These are phyloP conservation scores for Ophiocordyceps unilateralis DNA, from an alignment of 2,329 filamentous ascomycete species.

Conservation along the genomic window DNA sequence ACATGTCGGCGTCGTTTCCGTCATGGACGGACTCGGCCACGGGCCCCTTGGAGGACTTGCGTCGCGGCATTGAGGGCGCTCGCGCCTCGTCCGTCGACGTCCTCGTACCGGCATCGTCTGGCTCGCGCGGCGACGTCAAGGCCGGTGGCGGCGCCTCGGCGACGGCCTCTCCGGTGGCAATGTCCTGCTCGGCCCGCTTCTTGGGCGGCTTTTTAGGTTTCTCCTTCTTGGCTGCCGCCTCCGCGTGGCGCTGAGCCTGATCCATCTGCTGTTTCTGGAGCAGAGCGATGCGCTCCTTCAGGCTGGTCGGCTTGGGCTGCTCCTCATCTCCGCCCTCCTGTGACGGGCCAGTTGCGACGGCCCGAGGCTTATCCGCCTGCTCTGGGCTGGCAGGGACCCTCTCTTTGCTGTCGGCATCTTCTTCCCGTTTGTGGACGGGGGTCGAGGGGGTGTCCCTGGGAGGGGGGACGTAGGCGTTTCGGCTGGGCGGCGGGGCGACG, in stretches of 20 bases:
- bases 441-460: constrained; percentile 50
- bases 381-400: constrained; percentile 48
- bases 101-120: constrained; percentile 28
- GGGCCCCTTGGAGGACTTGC: constrained; percentile 32
- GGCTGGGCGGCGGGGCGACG: constrained; percentile 83
- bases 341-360: constrained; percentile 24
- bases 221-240: constrained; percentile 64
- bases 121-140: constrained; percentile 27
- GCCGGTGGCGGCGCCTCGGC: constrained; percentile 6
- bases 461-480: constrained; percentile 75
- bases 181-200: constrained; percentile 33
- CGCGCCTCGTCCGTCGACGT: constrained; percentile 31
- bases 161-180: background rate
- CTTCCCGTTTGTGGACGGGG: constrained; percentile 71
- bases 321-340: constrained; percentile 48
- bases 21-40: constrained; percentile 30
- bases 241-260: constrained; percentile 67
- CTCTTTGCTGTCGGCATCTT: constrained; percentile 59
- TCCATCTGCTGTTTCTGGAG: constrained; percentile 90
- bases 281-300: constrained; percentile 90
- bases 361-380: constrained; percentile 50
- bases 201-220: constrained; percentile 68
- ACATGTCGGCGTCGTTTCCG: constrained; percentile 49
- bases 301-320: constrained; percentile 74
- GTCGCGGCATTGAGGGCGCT: constrained; percentile 26